Evolutionary conservation across 371 early-diverging fungal genomes (phyloP).

Genomic region (Rhizopus sp.): DNA sequence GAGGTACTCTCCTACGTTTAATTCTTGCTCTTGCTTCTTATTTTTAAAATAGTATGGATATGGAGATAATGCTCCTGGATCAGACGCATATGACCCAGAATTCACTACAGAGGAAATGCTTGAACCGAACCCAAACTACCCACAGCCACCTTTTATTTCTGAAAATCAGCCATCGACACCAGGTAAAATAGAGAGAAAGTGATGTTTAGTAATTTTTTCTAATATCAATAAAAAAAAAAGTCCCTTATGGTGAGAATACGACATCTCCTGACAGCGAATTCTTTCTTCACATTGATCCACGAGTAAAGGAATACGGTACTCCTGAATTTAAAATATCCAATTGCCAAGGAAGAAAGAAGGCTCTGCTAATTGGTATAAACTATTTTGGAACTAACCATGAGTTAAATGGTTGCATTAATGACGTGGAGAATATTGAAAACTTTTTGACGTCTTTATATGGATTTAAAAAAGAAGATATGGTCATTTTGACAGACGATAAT

Average conservation of each 20-base stretch:
- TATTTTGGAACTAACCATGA: conserved; percentile 72
- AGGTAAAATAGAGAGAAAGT: conserved; percentile 14
- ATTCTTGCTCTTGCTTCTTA: background rate
- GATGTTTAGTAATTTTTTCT: background rate
- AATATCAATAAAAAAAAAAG: conserved; percentile 16
- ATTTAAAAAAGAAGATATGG: conserved; percentile 73
- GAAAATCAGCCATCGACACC: conserved; percentile 27
- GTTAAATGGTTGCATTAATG: conserved; percentile 86
- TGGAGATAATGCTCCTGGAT: conserved; percentile 8
- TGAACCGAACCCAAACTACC: conserved; percentile 23
- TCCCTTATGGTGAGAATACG: conserved; percentile 21
- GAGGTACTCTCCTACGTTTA: background rate
- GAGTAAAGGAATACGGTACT: conserved; percentile 17
- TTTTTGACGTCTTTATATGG: conserved; percentile 68
- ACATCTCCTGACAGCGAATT: conserved; percentile 17
- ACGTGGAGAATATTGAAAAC: conserved; percentile 82
- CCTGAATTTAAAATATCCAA: conserved; percentile 62
- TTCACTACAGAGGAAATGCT: conserved; percentile 19
- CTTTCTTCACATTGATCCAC: conserved; percentile 36
- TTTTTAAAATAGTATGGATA: conserved; percentile 10
- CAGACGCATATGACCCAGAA: conserved; percentile 17
- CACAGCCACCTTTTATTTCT: conserved; percentile 29
- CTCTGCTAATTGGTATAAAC: conserved; percentile 92
- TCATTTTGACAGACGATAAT: conserved; percentile 88
- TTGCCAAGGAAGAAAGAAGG: conserved; percentile 74